Evolutionary conservation across 805 yeast species (phyloP), one percentile per base, ranked within the genome.

Genomic region (Saccharomyces mikatae): DNA sequence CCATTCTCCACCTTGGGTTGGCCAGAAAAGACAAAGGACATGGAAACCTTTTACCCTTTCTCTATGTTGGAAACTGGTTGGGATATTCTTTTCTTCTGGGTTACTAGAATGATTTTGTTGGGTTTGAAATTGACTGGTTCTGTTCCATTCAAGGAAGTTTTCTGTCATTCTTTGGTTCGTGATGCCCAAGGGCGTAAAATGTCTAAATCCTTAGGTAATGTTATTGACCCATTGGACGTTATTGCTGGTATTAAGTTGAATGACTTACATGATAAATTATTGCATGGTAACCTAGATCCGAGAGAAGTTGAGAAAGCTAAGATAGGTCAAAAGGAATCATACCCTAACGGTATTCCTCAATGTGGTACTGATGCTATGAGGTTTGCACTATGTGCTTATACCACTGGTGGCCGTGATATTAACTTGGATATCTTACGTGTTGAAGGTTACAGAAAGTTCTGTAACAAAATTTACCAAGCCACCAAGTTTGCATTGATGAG

Each of bases 31-130:
- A 80, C 91, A 53, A 65, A 71, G 52, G 99, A 94, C 70, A 73
- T 89, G 80, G 78, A 81, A 63, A 74, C 74, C 52, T 94, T 89
- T 75, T 86, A 82, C 68, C 98, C 99, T 62, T 86, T 90, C 84
- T 84, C 95, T 28, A 77, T 94, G 87, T 77, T 94, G 67, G 99
- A 94, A 75, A 94, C 99, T 51, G 99, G 99, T 64, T 94, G 99
- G 99, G 99, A 92, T 77, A 92, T 92, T 69, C 78, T 94, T 69
- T 94, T 94, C 82, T 94, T 94, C 86, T 94, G 99, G 99, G 98
- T 94, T 52, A 80, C 94, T 29, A 84, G 99, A 76, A 94, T 94
- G 99, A 86, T 92, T 60, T 80, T 92, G 76, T 76, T 94, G 68
- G 94, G 96, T 59, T 71, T 90, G 64, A 91, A 92, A 74, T 78